These are phyloP conservation scores for Epipyxis sp. DNA, from an alignment of 108 stramenopile genomes.

Conservation along the genomic window DNA sequence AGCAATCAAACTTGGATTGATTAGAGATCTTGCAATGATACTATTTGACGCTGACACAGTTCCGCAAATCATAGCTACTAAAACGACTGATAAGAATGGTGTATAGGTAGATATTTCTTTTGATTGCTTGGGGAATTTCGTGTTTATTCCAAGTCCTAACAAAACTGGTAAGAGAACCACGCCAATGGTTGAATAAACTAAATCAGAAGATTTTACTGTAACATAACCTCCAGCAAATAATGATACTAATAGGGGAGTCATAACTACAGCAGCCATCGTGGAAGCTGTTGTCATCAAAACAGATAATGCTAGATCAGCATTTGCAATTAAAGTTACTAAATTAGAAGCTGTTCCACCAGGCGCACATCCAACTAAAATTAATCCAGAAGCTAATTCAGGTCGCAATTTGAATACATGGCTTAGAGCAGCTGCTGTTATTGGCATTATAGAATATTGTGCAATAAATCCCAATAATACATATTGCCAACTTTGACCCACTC, in stretches of 20 bases:
- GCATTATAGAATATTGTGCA: conserved; percentile 86
- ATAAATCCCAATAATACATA: conserved; percentile 77
- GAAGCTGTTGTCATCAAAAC: conserved; percentile 81
- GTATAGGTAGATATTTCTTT: conserved; percentile 76
- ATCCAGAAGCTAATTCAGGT: conserved; percentile 60
- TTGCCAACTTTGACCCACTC: conserved; percentile 51
- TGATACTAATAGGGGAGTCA: conserved; percentile 78
- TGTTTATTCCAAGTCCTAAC: conserved; percentile 69
- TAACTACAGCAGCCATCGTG: conserved; percentile 73
- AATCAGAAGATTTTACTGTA: conserved; percentile 57
- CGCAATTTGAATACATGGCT: conserved; percentile 65
- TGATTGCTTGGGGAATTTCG: conserved; percentile 44
- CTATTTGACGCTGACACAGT: conserved; percentile 81
- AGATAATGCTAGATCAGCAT: conserved; percentile 86
- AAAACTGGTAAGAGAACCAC: conserved; percentile 81
- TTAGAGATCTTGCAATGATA: conserved; percentile 4
- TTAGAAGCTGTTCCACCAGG: conserved; percentile 93
- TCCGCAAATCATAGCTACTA: conserved; percentile 84
- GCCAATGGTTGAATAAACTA: conserved; percentile 59
- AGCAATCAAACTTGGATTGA: conserved; percentile 47
- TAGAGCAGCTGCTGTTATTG: conserved; percentile 65
- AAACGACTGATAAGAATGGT: conserved; percentile 57
- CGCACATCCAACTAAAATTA: conserved; percentile 72
- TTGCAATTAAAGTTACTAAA: conserved; percentile 80
- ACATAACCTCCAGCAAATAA: conserved; percentile 71